Evolutionary conservation across 1,284 basidiomycete genomes (phyloP).

Genomic region (Meira miltonrushii): DNA sequence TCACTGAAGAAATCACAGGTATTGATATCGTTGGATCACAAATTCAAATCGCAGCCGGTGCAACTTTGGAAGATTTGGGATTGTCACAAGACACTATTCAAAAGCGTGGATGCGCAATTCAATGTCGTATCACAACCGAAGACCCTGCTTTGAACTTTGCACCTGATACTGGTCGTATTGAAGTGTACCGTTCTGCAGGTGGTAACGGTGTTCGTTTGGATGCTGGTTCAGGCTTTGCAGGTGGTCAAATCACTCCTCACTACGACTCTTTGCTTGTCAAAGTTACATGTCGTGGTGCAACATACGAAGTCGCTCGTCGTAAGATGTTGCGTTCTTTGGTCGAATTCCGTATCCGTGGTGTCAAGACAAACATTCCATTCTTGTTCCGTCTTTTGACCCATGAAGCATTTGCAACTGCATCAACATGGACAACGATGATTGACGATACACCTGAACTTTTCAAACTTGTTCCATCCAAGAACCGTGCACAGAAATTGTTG

Average conservation of each 20-base stretch:
- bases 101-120: slow-evolving; percentile 94
- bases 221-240: slow-evolving; percentile 94
- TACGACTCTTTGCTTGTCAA: slow-evolving; percentile 98
- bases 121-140: slow-evolving; percentile 99
- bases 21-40: slow-evolving; percentile 98
- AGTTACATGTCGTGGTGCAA: slow-evolving; percentile 90
- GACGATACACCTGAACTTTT: slow-evolving; percentile 98
- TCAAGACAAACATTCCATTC: slow-evolving; percentile 97
- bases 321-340: slow-evolving; percentile 99
- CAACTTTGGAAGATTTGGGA: slow-evolving; percentile 88
- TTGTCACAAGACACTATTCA: slow-evolving; percentile 94
- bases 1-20: slow-evolving; percentile 90
- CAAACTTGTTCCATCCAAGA: slow-evolving; percentile 95
- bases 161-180: slow-evolving; percentile 98
- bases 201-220: slow-evolving; percentile 98
- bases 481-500: slow-evolving; percentile 94
- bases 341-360: slow-evolving; percentile 98
- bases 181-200: slow-evolving; percentile 96
- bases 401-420: slow-evolving; percentile 88
- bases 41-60: slow-evolving; percentile 96
- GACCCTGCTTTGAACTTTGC: slow-evolving; percentile 87
- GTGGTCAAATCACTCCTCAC: slow-evolving; percentile 98
- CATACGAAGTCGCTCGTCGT: slow-evolving; percentile 94
- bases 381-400: slow-evolving; percentile 96
- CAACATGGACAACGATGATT: slow-evolving; percentile 84